Conservation (phyloP, 805 yeast genomes). For the Hanseniaspora meyeri region DNA sequence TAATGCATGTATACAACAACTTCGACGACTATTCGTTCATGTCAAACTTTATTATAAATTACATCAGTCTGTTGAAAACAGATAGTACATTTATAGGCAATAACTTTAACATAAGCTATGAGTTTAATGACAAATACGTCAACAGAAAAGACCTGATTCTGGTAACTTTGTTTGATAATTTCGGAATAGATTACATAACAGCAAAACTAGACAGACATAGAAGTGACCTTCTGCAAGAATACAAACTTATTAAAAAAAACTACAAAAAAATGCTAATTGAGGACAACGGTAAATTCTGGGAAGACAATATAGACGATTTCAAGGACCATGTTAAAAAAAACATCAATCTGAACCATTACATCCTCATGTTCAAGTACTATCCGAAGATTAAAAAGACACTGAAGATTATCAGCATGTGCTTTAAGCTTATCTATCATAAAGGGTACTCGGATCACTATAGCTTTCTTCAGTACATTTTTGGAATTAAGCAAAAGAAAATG, state of each 20-base stretch:
- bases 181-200: not conserved
- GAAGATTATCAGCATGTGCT: not conserved
- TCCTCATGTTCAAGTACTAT: slow-evolving; percentile 5
- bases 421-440: slow-evolving; percentile 6
- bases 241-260: not conserved
- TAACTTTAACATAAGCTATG: slow-evolving; percentile 5
- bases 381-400: slow-evolving; percentile 2
- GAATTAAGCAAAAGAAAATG: slow-evolving; percentile 2
- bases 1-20: slow-evolving; percentile 5
- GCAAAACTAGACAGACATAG: not conserved
- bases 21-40: not conserved
- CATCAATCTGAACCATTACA: not conserved
- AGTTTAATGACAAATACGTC: not conserved
- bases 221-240: not conserved
- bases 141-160: slow-evolving; percentile 3
- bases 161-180: slow-evolving; percentile 1
- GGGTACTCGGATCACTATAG: not conserved
- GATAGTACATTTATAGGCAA: slow-evolving; percentile 7
- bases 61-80: not conserved
- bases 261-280: slow-evolving; percentile 1
- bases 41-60: not conserved
- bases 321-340: not conserved
- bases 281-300: slow-evolving; percentile 8
- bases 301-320: slow-evolving; percentile 6
- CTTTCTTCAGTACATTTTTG: not conserved